Conservation (phyloP, 768 basidiomycete genomes). For the Collybia nuda region DNA sequence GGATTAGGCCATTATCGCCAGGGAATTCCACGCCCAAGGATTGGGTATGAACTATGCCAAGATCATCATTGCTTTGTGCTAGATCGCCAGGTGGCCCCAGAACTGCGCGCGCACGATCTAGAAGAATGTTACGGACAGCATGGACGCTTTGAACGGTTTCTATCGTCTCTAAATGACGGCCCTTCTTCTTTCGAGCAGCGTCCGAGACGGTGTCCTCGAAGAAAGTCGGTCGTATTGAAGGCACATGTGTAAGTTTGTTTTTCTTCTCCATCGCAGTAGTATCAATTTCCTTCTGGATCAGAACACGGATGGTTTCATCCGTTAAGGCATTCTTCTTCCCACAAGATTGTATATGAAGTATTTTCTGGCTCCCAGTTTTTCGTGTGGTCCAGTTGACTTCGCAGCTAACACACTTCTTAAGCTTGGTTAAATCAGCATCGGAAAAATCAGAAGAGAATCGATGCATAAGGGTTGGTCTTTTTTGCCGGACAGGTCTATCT, state of each 20-base stretch:
- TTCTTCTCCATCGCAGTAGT: slow-evolving; percentile 11
- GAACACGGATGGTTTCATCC: slow-evolving; percentile 51
- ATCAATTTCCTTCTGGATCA: slow-evolving; percentile 51
- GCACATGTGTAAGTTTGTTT: slow-evolving; percentile 11
- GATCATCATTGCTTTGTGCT: slow-evolving; percentile 7
- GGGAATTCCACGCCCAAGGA: slow-evolving; percentile 3
- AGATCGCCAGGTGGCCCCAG: slow-evolving; percentile 19
- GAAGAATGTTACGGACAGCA: slow-evolving; percentile 44
- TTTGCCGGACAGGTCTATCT: slow-evolving; percentile 7
- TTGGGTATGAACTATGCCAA: slow-evolving; percentile 13
- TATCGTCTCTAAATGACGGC: slow-evolving; percentile 31
- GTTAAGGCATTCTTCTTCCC: slow-evolving; percentile 57
- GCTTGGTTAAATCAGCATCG: slow-evolving; percentile 41
- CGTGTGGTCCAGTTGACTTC: slow-evolving; percentile 66
- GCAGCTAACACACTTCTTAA: slow-evolving; percentile 66
- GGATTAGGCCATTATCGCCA: slow-evolving; percentile 10
- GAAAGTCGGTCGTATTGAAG: slow-evolving; percentile 33
- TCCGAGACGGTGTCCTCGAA: slow-evolving; percentile 54
- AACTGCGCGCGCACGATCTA: slow-evolving; percentile 34
- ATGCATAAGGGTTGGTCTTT: slow-evolving; percentile 13
- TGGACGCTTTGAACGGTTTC: slow-evolving; percentile 46
- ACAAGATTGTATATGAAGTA: slow-evolving; percentile 66
- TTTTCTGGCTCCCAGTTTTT: slow-evolving; percentile 64
- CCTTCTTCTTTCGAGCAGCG: slow-evolving; percentile 45
- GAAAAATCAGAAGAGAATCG: slow-evolving; percentile 36